Evolutionary conservation across 2,329 filamentous ascomycete genomes (phyloP), one percentile per base, ranked within the genome.

Genomic region (Penicillium sp.): DNA sequence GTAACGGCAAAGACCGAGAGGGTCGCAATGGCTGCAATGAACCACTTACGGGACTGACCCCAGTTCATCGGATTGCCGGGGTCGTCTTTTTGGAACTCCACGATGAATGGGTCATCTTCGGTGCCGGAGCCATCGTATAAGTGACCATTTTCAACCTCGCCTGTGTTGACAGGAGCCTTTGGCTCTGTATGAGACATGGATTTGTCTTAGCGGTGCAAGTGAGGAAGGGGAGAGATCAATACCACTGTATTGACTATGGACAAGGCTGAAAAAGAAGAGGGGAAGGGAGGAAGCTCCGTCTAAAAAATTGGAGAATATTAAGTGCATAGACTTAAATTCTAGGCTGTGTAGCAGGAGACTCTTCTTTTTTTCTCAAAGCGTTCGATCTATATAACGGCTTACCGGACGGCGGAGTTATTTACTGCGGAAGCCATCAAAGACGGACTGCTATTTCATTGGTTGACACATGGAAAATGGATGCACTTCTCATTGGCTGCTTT

Each of bases 21-120:
- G 1, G 72, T 71, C 2, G 65, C 63, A 32, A 68, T 42, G 3
- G 66, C 65, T 1, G 68, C 65, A 10, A 72, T 66, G 5, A 57
- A 46, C 65, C 68, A 70, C 61, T 74, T 75, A 13, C 27, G 23
- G 18, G 53, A 29, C 16, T 23, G 8, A 10, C 37, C 32, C 29
- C 51, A 60, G 16, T 56, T 34, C 56, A 60, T 58, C 1, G 55
- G 58, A 46, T 60, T 48, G 2, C 58, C 40, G 8, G 35, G 35
- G 27, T 60, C 58, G 4, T 56, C 29, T 38, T 38, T 38, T 38
- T 38, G 37, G 18, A 38, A 38, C 8, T 48, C 41, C 3, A 60
- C 37, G 51, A 54, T 54, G 3, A 51, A 52, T 13, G 58, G 58
- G 29, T 58, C 44, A 12, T 58, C 44, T 12, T 54, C 56, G 13